phyloP scores from a whole-genome alignment of 1,284 basidiomycete species.

The Sanghuangporus baumii region DNA sequence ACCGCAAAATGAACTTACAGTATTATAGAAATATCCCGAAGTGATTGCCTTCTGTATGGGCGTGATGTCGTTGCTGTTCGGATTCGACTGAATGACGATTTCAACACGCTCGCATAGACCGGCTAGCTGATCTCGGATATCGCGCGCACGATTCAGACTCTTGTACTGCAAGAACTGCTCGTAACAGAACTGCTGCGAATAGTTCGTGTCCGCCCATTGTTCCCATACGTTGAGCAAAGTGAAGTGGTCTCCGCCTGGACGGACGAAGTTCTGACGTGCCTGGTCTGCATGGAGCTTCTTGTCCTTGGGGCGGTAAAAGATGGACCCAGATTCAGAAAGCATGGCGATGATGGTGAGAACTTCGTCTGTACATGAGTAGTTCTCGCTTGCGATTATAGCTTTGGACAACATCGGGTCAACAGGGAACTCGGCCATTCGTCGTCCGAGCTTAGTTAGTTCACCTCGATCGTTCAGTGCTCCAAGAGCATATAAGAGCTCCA shows the following conservation, averaged over 20 bases:
- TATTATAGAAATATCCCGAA: conserved; percentile 95
- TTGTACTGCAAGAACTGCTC: conserved; percentile 99
- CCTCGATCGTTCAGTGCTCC: conserved; percentile 96
- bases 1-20: conserved; percentile 43
- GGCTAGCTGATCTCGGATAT: conserved; percentile 95
- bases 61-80: conserved; percentile 87
- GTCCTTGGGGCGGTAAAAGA: conserved; percentile 98
- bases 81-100: conserved; percentile 81
- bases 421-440: conserved; percentile 98
- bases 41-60: conserved; percentile 94
- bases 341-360: conserved; percentile 96
- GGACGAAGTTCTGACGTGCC: conserved; percentile 94
- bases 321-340: conserved; percentile 91
- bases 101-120: conserved; percentile 96
- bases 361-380: conserved; percentile 95
- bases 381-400: conserved; percentile 92
- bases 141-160: conserved; percentile 87
- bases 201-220: conserved; percentile 97
- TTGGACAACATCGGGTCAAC: conserved; percentile 98
- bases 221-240: conserved; percentile 97
- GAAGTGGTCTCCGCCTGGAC: conserved; percentile 96
- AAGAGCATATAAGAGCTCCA: conserved; percentile 92
- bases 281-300: conserved; percentile 95
- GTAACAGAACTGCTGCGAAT: conserved; percentile 91
- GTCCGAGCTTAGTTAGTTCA: conserved; percentile 92